Conservation (phyloP, 257 asterid species). For the Coffea canephora region DNA sequence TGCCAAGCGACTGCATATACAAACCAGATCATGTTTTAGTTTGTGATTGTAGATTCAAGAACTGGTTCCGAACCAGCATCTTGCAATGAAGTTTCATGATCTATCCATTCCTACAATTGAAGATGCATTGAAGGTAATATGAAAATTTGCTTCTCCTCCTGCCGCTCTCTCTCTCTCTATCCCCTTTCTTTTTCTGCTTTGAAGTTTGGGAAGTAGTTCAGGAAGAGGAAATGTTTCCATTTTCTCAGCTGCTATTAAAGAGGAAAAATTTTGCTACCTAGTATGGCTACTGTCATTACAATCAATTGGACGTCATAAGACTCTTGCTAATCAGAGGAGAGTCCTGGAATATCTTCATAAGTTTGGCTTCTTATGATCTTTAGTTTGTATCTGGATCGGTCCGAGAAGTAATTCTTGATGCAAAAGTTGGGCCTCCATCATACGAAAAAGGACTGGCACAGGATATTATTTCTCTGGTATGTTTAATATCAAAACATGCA, state of each 20-base stretch:
- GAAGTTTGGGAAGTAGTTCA: constrained; percentile 1
- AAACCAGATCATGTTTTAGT: constrained; percentile 32
- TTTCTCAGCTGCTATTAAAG: too few species aligned
- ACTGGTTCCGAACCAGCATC: constrained; percentile 48
- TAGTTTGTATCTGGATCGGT: constrained; percentile 81
- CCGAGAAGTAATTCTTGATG: constrained; percentile 76
- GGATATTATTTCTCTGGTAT: constrained; percentile 72
- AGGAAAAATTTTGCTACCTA: background rate
- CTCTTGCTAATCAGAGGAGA: background rate
- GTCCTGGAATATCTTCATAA: constrained; percentile 18
- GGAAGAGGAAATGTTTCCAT: background rate
- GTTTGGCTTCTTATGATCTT: constrained; percentile 28
- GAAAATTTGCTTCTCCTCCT: background rate
- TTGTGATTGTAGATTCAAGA: constrained; percentile 58
- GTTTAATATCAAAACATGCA: constrained; percentile 19
- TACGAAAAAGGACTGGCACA: constrained; percentile 75
- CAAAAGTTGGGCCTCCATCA: constrained; percentile 88
- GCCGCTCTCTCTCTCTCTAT: background rate
- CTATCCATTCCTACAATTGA: constrained; percentile 63
- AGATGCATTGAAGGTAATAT: constrained; percentile 74
- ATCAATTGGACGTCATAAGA: background rate
- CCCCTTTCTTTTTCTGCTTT: background rate
- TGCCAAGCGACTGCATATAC: background rate
- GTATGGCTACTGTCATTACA: constrained; percentile 1
- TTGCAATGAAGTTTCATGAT: constrained; percentile 49